Conservation (phyloP, 352 stramenopile species). For the Peronospora farinosa region DNA sequence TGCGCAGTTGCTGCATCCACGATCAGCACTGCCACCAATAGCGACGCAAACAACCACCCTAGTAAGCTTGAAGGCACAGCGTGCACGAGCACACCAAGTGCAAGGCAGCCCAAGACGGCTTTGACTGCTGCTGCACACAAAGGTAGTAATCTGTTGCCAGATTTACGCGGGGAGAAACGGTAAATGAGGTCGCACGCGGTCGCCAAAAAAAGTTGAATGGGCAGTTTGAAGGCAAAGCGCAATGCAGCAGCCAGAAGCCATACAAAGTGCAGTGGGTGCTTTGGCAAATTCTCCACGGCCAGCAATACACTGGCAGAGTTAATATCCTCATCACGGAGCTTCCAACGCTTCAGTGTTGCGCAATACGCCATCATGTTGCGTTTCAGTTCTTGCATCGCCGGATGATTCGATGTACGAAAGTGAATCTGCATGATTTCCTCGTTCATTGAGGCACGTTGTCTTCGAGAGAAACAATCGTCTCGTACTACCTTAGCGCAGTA, state of each 20-base stretch:
- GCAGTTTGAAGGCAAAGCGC: slow-evolving; percentile 36
- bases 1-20: slow-evolving; percentile 33
- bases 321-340: slow-evolving; percentile 62
- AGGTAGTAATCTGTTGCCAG: slow-evolving; percentile 24
- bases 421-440: slow-evolving; percentile 76
- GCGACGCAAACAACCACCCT: slow-evolving; percentile 28
- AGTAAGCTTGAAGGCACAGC: slow-evolving; percentile 25
- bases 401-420: slow-evolving; percentile 64
- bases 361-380: slow-evolving; percentile 59
- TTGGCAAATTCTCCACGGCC: slow-evolving; percentile 34
- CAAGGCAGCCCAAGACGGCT: slow-evolving; percentile 30
- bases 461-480: slow-evolving; percentile 64
- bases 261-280: slow-evolving; percentile 40
- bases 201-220: slow-evolving; percentile 39
- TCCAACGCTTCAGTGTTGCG: slow-evolving; percentile 50
- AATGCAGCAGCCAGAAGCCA: slow-evolving; percentile 39
- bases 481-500: slow-evolving; percentile 59
- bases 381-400: slow-evolving; percentile 64
- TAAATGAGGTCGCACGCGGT: slow-evolving; percentile 55
- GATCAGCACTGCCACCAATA: slow-evolving; percentile 25
- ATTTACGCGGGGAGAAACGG: slow-evolving; percentile 28
- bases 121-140: slow-evolving; percentile 31
- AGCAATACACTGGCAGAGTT: slow-evolving; percentile 46
- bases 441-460: slow-evolving; percentile 74
- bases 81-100: slow-evolving; percentile 33